Conservation (phyloP, 371 early-diverging fungal species). For the Syncephalastrum monosporum region DNA sequence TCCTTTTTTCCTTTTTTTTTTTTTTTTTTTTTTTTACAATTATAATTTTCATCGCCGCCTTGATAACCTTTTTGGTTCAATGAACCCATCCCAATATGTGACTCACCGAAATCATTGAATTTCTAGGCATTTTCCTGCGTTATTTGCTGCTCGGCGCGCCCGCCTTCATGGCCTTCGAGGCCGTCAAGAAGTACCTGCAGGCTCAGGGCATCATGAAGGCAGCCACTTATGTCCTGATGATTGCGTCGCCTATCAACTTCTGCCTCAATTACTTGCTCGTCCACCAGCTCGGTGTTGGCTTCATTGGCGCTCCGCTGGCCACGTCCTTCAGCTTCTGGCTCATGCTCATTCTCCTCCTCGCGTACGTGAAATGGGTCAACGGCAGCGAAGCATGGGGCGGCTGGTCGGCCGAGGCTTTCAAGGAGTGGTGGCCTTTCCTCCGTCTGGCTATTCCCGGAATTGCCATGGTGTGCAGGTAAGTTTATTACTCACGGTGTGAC, state of each 20-base stretch:
- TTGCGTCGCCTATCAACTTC: slow-evolving; percentile 75
- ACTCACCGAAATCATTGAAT: slow-evolving; percentile 20
- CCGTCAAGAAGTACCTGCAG: slow-evolving; percentile 78
- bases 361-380: slow-evolving; percentile 65
- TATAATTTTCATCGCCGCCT: not conserved
- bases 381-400: slow-evolving; percentile 85
- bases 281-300: slow-evolving; percentile 70
- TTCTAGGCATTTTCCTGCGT: slow-evolving; percentile 61
- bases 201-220: slow-evolving; percentile 88
- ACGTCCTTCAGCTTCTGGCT: slow-evolving; percentile 75
- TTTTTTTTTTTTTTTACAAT: slow-evolving; percentile 3
- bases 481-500: not conserved
- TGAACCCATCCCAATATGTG: not conserved
- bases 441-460: slow-evolving; percentile 73
- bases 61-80: slow-evolving; percentile 4
- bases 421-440: slow-evolving; percentile 64
- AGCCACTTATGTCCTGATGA: slow-evolving; percentile 65
- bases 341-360: slow-evolving; percentile 55
- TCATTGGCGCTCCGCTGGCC: slow-evolving; percentile 85
- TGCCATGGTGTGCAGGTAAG: slow-evolving; percentile 57
- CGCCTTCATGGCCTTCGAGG: slow-evolving; percentile 77
- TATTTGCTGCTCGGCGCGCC: slow-evolving; percentile 71
- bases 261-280: slow-evolving; percentile 74
- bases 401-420: slow-evolving; percentile 72
- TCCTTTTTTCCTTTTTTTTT: no score